Conservation (phyloP, 371 early-diverging fungal species). For the Mortierella sp. region DNA sequence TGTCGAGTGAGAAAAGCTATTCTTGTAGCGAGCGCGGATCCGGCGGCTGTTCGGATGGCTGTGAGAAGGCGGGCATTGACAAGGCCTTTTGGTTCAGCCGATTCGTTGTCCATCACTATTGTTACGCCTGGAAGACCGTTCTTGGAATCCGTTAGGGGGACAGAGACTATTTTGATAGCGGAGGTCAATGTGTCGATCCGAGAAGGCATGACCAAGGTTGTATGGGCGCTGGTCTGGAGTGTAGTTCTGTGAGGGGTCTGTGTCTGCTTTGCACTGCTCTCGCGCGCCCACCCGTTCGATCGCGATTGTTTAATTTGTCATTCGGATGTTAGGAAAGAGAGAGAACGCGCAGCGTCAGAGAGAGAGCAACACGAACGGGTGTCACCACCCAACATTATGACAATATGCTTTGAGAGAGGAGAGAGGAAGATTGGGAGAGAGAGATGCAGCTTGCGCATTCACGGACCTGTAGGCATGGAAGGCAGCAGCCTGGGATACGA, state of each 20-base stretch:
- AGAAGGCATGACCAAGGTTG: conserved; percentile 69
- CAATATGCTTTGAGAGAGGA: neutral
- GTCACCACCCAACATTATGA: neutral
- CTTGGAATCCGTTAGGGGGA: conserved; percentile 59
- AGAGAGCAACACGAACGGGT: neutral
- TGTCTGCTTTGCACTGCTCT: conserved; percentile 42
- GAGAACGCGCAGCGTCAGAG: neutral
- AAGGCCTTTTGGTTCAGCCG: conserved; percentile 61
- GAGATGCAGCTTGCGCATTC: too few relatives aligned
- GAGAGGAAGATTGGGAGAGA: neutral
- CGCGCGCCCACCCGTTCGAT: neutral
- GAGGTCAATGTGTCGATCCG: conserved; percentile 59
- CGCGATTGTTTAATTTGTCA: neutral
- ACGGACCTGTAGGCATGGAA: conserved; percentile 43
- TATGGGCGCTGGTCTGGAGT: conserved; percentile 56
- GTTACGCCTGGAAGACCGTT: conserved; percentile 64
- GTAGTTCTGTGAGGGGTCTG: conserved; percentile 65
- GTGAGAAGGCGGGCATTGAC: conserved; percentile 68
- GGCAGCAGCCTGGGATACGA: conserved; percentile 37
- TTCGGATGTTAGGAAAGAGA: neutral
- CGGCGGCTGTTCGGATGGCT: conserved; percentile 71
- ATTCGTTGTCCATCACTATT: conserved; percentile 63
- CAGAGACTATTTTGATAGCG: conserved; percentile 68
- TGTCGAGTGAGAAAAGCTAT: conserved; percentile 11
- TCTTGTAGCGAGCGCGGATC: conserved; percentile 67